Evolutionary conservation across 495 filamentous ascomycete species (phyloP).

Genomic region (Venustampulla echinocandica): DNA sequence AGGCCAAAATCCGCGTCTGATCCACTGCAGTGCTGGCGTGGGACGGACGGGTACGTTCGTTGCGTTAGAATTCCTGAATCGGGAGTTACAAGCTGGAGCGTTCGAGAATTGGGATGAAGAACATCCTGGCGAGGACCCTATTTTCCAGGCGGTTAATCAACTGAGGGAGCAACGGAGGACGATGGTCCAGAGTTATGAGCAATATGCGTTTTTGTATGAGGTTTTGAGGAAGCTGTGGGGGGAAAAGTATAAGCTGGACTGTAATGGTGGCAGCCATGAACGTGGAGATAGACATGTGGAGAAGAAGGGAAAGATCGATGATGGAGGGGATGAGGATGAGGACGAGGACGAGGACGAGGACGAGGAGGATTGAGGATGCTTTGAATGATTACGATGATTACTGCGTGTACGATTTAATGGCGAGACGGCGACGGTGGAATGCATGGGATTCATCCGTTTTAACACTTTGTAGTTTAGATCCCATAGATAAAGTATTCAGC

Average conservation of each 20-base stretch:
- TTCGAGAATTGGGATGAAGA: slow-evolving; percentile 37
- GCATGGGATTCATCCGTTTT: too few species aligned
- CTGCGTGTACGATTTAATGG: too few species aligned
- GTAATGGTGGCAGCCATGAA: slow-evolving; percentile 10
- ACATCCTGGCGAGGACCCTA: slow-evolving; percentile 34
- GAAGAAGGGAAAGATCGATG: slow-evolving; percentile 17
- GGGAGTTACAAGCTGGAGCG: slow-evolving; percentile 68
- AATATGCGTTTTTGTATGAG: slow-evolving; percentile 85
- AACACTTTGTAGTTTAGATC: too few species aligned
- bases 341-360: slow-evolving; percentile 7
- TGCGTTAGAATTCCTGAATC: slow-evolving; percentile 79
- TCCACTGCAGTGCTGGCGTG: slow-evolving; percentile 93
- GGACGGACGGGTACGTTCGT: slow-evolving; percentile 94
- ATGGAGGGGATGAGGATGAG: slow-evolving; percentile 27
- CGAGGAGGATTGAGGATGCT: neutral
- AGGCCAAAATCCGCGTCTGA: slow-evolving; percentile 68
- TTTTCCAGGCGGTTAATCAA: slow-evolving; percentile 59
- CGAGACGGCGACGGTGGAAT: too few species aligned
- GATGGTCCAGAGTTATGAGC: slow-evolving; percentile 89
- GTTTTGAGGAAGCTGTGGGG: slow-evolving; percentile 67
- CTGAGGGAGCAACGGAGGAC: slow-evolving; percentile 84
- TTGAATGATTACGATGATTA: neutral
- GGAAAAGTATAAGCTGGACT: slow-evolving; percentile 37
- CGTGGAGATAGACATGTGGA: slow-evolving; percentile 8
- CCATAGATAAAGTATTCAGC: too few species aligned